Evolutionary conservation across 179 eudicot genomes (phyloP).

Genomic region (Silene coronaria): DNA sequence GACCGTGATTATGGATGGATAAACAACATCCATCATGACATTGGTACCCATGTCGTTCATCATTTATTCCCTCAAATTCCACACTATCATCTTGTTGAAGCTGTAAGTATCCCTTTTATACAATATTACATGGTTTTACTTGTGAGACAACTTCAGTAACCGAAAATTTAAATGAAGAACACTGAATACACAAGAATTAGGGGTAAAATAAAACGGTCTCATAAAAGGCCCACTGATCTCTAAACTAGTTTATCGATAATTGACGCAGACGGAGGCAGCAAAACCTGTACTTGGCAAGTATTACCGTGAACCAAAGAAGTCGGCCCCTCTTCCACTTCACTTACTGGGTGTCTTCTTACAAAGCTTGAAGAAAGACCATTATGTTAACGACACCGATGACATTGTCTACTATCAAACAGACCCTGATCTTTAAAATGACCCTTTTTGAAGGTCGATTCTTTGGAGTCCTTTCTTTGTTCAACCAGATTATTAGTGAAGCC

Average conservation of each 20-base stretch:
- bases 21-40: conserved; percentile 93
- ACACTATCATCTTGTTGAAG: conserved; percentile 84
- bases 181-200: background rate
- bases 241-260: conserved; percentile 7
- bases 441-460: conserved; percentile 19
- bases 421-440: conserved; percentile 28
- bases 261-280: conserved; percentile 79
- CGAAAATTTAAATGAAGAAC: background rate
- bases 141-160: conserved; percentile 16
- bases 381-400: conserved; percentile 81
- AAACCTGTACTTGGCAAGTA: conserved; percentile 84
- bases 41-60: conserved; percentile 92
- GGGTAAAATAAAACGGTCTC: too few species aligned
- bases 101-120: conserved; percentile 55
- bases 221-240: background rate
- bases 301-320: conserved; percentile 82
- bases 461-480: conserved; percentile 10
- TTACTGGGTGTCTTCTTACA: conserved; percentile 47
- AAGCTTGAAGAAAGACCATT: conserved; percentile 85
- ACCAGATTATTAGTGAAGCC: background rate
- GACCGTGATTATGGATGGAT: conserved; percentile 94
- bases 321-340: conserved; percentile 71
- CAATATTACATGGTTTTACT: conserved; percentile 8
- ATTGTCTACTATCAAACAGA: conserved; percentile 85
- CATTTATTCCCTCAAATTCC: conserved; percentile 98